Base-by-base conservation (phyloP, 1,139 yeast genomes). In the Blastobotrys indianensis region DNA sequence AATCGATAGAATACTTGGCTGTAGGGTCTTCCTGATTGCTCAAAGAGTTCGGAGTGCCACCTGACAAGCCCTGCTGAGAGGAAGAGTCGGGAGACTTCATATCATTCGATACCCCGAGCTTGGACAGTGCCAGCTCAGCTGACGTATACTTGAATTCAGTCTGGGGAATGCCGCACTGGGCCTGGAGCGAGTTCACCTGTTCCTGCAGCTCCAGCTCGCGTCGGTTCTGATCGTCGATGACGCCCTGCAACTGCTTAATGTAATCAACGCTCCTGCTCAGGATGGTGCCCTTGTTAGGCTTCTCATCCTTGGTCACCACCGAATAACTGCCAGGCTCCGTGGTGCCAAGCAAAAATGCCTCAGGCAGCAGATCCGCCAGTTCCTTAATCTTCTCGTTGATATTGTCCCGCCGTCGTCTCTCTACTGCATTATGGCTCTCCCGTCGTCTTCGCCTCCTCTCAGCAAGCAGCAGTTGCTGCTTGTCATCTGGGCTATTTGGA, bases 271-370 rank as follows among this genome's bases (percentile, higher is more conserved):
- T 79, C 58, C 85, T 83, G 15, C 88, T 77, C 52, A 90, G 69
- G 9, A 90, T 85, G 56, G 88, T 95, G 1, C 97, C 97, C 67
- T 90, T 90, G 61, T 88, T 88, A 1, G 97, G 97, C 56, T 83
- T 83, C 3, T 95, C 95, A 58, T 86, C 95, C 54, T 84, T 85
- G 2, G 88, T 85, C 12, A 50, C 48, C 9, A 58, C 50, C 3
- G 51, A 47, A 13, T 55, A 42, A 23, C 39, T 44, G 15, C 39
- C 39, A 2, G 49, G 41, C 39, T 51, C 49, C 35, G 54, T 54
- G 39, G 48, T 44, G 12, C 54, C 52, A 37, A 45, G 20, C 17
- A 80, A 83, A 55, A 82, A 77, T 36, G 76, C 77, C 11, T 68
- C 67, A 0, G 97, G 96, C 2, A 90, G 77, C 44, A 85, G 64